These are phyloP conservation scores for Backusella parvicylindrica DNA, from an alignment of 192 early-diverging fungal genomes.

Conservation along the genomic window DNA sequence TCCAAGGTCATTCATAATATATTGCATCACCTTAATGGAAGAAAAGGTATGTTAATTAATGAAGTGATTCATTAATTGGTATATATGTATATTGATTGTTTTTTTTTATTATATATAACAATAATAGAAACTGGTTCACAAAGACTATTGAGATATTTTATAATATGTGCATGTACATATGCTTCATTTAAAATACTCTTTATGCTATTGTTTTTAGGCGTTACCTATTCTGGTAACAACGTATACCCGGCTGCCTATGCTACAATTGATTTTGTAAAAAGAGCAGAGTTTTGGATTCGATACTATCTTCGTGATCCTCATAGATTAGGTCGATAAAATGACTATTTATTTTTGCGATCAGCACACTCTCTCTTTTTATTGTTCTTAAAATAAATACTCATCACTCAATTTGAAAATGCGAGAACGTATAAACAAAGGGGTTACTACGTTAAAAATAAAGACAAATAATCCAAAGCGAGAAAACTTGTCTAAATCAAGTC, in stretches of 20 bases:
- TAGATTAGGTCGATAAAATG: neutral
- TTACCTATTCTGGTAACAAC: neutral
- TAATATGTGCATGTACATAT: neutral
- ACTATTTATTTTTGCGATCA: too few relatives aligned
- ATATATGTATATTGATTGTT: neutral
- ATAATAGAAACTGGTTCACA: neutral
- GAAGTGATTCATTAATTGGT: too few relatives aligned
- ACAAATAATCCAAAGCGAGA: too few relatives aligned
- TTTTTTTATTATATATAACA: neutral
- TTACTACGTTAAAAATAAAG: too few relatives aligned
- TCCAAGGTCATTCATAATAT: neutral
- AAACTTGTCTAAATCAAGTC: too few relatives aligned
- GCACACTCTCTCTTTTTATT: neutral
- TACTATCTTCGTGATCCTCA: neutral
- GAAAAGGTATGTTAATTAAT: too few relatives aligned
- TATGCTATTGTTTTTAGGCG: neutral
- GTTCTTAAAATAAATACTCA: neutral
- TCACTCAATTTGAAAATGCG: too few relatives aligned
- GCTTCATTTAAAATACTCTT: neutral
- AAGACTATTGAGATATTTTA: neutral
- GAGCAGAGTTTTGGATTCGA: neutral
- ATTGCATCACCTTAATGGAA: neutral
- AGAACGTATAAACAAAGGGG: too few relatives aligned
- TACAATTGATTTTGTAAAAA: neutral
- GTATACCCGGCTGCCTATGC: neutral